Evolutionary conservation across 129 eudicot species (phyloP), one percentile per base, ranked within the genome.

Genomic region (Helichrysum umbraculigerum): DNA sequence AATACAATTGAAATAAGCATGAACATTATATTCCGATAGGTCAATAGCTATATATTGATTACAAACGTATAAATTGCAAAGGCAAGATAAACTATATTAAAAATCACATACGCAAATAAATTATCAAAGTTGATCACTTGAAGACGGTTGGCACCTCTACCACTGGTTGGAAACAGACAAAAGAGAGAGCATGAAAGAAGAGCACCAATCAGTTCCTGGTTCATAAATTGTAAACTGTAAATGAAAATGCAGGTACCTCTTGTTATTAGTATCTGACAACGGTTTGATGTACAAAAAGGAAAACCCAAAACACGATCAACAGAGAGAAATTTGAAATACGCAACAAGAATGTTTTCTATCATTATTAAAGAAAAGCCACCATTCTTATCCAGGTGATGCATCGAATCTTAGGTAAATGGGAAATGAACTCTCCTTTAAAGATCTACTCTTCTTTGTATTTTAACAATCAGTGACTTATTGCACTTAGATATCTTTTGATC

Each of bases 121-220:
- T 74, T 60, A 79, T 91, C 96, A 76, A 91, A 95, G 87, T 91
- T 95, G 94, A 91, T 89, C 47, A 72, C 30, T 79, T 85, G 99
- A 35, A 95, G 97, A 91, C 79, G 81, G 64, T 83, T 87, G 88
- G 90, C 89, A 82, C 86, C 87, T 91, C 99, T 87, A 74, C 59
- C 39, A 74, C 66, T 74, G 68, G 73, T 77, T 33, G 99, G 99
- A 81, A 88, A 95, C 79, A 95, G 85, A 86, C 97, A 95, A 83
- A 95, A 87, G 82, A 91, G 79, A 32, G 97, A 83, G 84, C 97
- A 91, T 41, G 88, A 83, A 77, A 95, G 88, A 82, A 95, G 99
- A 79, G 95, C 88, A 11, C 90, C 91, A 60, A 88, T 84, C 85
- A 95, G 77, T 79, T 95, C 99, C 97, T 93, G 93, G 29, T 81